Evolutionary conservation across 2,329 filamentous ascomycete genomes (phyloP).

Genomic region (Penicillium verrucosum): DNA sequence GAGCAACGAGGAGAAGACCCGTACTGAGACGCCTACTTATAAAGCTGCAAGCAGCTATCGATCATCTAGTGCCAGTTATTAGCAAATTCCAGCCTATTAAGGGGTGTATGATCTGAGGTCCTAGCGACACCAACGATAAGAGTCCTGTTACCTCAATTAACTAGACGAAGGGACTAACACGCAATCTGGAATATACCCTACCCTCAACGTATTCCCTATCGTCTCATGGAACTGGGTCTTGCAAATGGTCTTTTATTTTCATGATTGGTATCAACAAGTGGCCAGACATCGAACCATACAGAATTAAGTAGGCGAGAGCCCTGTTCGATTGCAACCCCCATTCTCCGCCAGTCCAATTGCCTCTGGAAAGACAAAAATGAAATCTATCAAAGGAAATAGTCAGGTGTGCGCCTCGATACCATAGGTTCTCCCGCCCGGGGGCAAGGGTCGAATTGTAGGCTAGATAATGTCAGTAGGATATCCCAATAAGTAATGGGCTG

Average conservation of each 20-base stretch:
- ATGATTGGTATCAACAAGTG: conserved; percentile 42
- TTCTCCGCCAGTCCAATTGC: conserved; percentile 28
- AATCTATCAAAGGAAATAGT: conserved; percentile 84
- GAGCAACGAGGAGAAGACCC: too few relatives aligned
- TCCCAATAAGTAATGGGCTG: not conserved
- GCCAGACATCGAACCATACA: conserved; percentile 35
- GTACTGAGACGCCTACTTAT: not conserved
- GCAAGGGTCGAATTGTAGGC: conserved; percentile 98
- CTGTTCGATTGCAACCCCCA: conserved; percentile 27
- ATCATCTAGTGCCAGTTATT: not conserved
- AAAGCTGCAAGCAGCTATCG: not conserved
- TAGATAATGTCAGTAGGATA: conserved; percentile 40
- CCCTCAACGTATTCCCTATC: not conserved
- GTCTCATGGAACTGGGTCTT: conserved; percentile 12
- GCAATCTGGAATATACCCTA: not conserved
- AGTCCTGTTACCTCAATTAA: not conserved
- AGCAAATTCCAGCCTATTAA: not conserved
- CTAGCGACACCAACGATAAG: not conserved
- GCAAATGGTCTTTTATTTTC: conserved; percentile 39
- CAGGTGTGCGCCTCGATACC: conserved; percentile 94
- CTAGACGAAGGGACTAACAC: not conserved
- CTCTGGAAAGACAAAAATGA: conserved; percentile 30
- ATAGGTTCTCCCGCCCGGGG: conserved; percentile 96
- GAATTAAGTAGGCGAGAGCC: conserved; percentile 31
- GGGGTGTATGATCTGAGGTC: not conserved